phyloP scores from a whole-genome alignment of 441 rosid species.

The Corymbia calophylla region DNA sequence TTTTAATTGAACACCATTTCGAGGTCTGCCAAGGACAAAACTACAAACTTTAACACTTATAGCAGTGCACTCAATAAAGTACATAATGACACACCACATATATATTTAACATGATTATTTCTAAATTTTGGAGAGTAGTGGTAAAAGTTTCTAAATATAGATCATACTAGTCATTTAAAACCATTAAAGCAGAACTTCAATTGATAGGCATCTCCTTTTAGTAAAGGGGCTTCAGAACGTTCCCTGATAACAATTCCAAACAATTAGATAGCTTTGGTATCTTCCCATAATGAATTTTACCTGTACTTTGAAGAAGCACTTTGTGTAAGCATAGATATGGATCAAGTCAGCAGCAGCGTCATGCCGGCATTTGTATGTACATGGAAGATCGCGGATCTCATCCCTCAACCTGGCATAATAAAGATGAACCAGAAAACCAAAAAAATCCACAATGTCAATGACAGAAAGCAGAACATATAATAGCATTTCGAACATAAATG shows the following conservation, averaged over 20 bases:
- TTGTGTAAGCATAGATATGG: constrained; percentile 88
- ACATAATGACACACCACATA: background rate
- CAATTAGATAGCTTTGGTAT: background rate
- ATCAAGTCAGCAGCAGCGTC: constrained; percentile 99
- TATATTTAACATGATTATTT: background rate
- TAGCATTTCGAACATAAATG: background rate
- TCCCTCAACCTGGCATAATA: constrained; percentile 82
- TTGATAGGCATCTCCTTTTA: background rate
- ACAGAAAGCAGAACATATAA: background rate
- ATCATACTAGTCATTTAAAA: background rate
- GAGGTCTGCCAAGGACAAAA: background rate
- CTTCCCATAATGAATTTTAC: constrained; percentile 27
- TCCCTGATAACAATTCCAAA: background rate
- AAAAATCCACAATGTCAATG: background rate
- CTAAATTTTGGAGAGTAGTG: background rate
- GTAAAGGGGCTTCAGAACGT: background rate
- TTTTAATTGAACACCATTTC: background rate
- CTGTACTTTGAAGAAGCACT: constrained; percentile 70
- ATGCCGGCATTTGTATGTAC: constrained; percentile 90
- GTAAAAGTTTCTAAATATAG: background rate
- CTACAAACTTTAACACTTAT: background rate
- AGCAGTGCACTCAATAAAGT: background rate
- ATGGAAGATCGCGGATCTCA: constrained; percentile 80
- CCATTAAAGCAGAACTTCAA: background rate
- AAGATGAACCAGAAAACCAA: background rate